Conservation (phyloP, 352 stramenopile species). For the Phytophthora cactorum region DNA sequence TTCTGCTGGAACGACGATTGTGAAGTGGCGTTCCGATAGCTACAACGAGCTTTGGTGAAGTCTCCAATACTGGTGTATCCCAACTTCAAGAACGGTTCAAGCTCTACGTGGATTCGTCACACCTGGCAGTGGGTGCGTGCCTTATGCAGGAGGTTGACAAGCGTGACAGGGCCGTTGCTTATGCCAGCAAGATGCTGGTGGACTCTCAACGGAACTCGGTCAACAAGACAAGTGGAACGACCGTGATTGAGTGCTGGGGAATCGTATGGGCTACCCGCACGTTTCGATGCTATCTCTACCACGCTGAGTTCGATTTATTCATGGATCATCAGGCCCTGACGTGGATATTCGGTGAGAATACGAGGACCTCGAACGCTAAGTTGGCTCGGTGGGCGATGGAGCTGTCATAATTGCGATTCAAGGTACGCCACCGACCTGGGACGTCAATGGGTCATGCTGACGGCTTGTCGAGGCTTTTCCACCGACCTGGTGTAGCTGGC, state of each 20-base stretch:
- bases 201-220: not conserved
- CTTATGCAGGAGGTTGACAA: not conserved
- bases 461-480: too few species aligned
- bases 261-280: not conserved
- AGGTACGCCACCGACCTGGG: too few species aligned
- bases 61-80: not conserved
- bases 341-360: not conserved
- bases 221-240: not conserved
- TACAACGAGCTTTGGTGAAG: not conserved
- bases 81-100: not conserved
- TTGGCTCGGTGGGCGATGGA: not conserved
- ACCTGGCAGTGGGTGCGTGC: too few species aligned
- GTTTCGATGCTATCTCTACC: too few species aligned
- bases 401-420: too few species aligned
- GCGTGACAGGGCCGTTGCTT: not conserved
- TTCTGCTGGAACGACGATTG: too few species aligned
- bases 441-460: too few species aligned
- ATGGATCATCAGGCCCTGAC: not conserved
- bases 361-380: not conserved
- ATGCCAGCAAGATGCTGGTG: not conserved
- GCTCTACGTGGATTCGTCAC: not conserved
- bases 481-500: too few species aligned
- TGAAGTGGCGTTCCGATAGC: too few species aligned
- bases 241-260: not conserved
- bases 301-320: too few species aligned